Conservation (phyloP, 805 yeast genomes). For the Saccharomycopsis babjevae region DNA sequence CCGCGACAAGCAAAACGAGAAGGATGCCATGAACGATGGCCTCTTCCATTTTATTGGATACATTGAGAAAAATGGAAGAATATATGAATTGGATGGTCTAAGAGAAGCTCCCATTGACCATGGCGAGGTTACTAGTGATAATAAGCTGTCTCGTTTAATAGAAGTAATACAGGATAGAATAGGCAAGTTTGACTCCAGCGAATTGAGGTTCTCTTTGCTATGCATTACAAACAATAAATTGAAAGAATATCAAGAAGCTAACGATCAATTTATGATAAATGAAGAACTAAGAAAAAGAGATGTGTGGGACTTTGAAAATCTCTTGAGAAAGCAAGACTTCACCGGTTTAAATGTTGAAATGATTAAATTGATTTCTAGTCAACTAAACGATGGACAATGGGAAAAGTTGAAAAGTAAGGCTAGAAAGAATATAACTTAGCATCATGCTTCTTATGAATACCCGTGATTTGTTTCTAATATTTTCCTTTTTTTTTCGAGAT, state of each 20-base stretch:
- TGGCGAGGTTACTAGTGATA: slow-evolving; percentile 32
- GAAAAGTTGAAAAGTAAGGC: slow-evolving; percentile 4
- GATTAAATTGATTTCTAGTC: slow-evolving; percentile 31
- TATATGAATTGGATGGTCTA: slow-evolving; percentile 57
- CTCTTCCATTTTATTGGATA: slow-evolving; percentile 54
- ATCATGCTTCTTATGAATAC: neutral
- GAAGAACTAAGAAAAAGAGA: slow-evolving; percentile 39
- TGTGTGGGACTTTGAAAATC: slow-evolving; percentile 44
- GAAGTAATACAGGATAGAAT: slow-evolving; percentile 38
- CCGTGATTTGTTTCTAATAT: too few species aligned
- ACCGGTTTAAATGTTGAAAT: slow-evolving; percentile 40
- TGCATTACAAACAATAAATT: slow-evolving; percentile 45
- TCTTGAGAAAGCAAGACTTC: slow-evolving; percentile 43
- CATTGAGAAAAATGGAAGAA: slow-evolving; percentile 30
- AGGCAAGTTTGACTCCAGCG: slow-evolving; percentile 33
- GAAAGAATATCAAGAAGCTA: slow-evolving; percentile 27
- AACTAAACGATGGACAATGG: slow-evolving; percentile 33
- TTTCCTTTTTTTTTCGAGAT: too few species aligned
- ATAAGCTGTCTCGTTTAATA: slow-evolving; percentile 34
- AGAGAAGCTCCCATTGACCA: slow-evolving; percentile 46
- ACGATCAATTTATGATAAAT: slow-evolving; percentile 30
- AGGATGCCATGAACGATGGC: slow-evolving; percentile 38
- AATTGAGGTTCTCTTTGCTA: slow-evolving; percentile 46
- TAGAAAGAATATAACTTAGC: neutral
- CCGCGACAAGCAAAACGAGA: slow-evolving; percentile 15